These are phyloP conservation scores for Paulownia fortunei DNA, from an alignment of 257 asterid species.

Conservation along the genomic window DNA sequence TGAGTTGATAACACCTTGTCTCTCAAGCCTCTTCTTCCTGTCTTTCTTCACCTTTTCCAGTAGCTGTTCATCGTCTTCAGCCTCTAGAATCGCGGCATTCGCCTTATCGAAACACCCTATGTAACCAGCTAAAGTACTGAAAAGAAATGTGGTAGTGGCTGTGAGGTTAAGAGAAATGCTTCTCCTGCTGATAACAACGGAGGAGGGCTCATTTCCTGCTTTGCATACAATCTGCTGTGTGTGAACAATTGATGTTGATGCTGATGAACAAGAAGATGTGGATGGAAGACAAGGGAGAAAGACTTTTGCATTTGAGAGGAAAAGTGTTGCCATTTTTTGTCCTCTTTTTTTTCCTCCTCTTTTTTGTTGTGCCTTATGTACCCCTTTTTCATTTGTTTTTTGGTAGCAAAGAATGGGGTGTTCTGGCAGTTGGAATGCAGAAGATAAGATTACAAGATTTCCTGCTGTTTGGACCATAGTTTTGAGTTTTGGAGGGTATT, in stretches of 20 bases:
- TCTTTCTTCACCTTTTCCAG: constrained; percentile 73
- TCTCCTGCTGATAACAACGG: constrained; percentile 49
- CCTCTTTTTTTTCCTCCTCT: not conserved
- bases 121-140: constrained; percentile 34
- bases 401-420: constrained; percentile 54
- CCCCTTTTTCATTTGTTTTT: constrained; percentile 18
- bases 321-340: constrained; percentile 64
- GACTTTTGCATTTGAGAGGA: constrained; percentile 63
- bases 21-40: constrained; percentile 89
- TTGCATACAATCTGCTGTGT: constrained; percentile 48
- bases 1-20: constrained; percentile 56
- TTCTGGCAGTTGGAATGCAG: constrained; percentile 45
- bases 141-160: constrained; percentile 49
- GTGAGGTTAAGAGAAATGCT: constrained; percentile 50
- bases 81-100: constrained; percentile 74
- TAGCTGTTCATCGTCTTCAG: constrained; percentile 70
- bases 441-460: constrained; percentile 78
- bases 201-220: constrained; percentile 41
- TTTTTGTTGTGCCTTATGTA: not conserved
- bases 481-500: constrained; percentile 7
- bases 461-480: constrained; percentile 38
- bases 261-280: constrained; percentile 36
- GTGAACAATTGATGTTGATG: not conserved
- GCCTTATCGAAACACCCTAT: constrained; percentile 39
- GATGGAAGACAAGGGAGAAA: constrained; percentile 46